Evolutionary conservation across 2,329 filamentous ascomycete genomes (phyloP).

Genomic region (Eurotiales sp.): DNA sequence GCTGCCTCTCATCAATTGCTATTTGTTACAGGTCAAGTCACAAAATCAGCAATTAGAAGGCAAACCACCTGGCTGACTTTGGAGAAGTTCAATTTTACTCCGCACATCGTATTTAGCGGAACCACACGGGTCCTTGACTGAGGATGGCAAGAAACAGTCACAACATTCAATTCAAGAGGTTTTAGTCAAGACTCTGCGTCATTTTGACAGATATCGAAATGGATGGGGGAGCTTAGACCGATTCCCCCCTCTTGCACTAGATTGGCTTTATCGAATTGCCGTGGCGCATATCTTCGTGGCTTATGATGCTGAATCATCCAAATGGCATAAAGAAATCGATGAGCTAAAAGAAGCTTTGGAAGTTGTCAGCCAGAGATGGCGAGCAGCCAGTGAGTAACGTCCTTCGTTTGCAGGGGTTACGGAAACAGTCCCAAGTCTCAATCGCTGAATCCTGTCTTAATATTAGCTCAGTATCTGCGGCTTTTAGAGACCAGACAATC

Average conservation of each 20-base stretch:
- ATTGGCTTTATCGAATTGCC: slow-evolving; percentile 4
- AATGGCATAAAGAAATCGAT: slow-evolving; percentile 4
- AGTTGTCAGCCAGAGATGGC: slow-evolving; percentile 3
- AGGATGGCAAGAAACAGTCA: slow-evolving; percentile 2
- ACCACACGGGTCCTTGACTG: neutral
- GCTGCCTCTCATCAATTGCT: slow-evolving; percentile 5
- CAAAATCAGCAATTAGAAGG: neutral
- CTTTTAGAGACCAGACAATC: slow-evolving; percentile 2
- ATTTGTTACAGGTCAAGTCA: slow-evolving; percentile 2
- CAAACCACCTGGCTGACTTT: slow-evolving; percentile 3
- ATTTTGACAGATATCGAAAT: slow-evolving; percentile 2
- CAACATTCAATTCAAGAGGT: slow-evolving; percentile 1
- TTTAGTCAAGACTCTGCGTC: neutral
- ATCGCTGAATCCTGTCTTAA: neutral
- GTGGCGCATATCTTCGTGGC: neutral
- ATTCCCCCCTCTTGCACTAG: slow-evolving; percentile 1
- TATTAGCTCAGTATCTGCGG: slow-evolving; percentile 3
- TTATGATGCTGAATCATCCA: neutral
- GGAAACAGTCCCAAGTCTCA: neutral
- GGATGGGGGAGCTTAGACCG: slow-evolving; percentile 1
- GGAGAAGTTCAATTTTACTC: neutral
- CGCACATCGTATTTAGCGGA: neutral
- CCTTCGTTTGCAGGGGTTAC: neutral
- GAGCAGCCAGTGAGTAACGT: slow-evolving; percentile 2
- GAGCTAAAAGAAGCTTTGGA: slow-evolving; percentile 2